Evolutionary conservation across 495 filamentous ascomycete genomes (phyloP).

Genomic region (Penicillium samsonianum): DNA sequence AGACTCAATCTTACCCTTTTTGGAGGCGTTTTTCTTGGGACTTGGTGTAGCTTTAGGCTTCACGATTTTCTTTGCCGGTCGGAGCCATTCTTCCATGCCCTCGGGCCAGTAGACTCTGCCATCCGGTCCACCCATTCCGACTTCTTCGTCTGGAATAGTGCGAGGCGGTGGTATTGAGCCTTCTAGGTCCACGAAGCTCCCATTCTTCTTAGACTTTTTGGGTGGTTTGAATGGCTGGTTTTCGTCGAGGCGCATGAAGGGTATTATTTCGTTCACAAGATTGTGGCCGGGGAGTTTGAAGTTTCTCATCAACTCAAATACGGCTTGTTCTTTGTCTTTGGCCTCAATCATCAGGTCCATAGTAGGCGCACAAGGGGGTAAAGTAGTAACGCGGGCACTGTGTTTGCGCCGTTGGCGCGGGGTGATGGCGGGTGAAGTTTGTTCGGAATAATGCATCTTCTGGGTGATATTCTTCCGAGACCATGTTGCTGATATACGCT

Average conservation of each 20-base stretch:
- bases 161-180: constrained; percentile 45
- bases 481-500: constrained; percentile 84
- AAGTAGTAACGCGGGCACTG: constrained; percentile 68
- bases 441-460: constrained; percentile 97
- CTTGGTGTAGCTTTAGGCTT: constrained; percentile 53
- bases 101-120: constrained; percentile 88
- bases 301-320: constrained; percentile 88
- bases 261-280: constrained; percentile 73
- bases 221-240: constrained; percentile 59
- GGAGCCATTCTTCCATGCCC: constrained; percentile 87
- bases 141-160: constrained; percentile 63
- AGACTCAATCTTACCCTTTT: constrained; percentile 27
- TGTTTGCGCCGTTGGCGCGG: constrained; percentile 78
- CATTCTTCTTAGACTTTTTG: constrained; percentile 51
- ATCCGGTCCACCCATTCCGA: constrained; percentile 88
- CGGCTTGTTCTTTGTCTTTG: constrained; percentile 97
- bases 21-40: constrained; percentile 23
- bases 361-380: constrained; percentile 77
- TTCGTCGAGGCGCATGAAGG: constrained; percentile 75
- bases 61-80: constrained; percentile 70
- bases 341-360: constrained; percentile 99
- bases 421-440: constrained; percentile 72
- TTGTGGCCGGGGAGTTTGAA: constrained; percentile 81
- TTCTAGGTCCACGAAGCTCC: constrained; percentile 52
- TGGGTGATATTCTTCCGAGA: constrained; percentile 80